phyloP scores from a whole-genome alignment of 2,329 filamentous ascomycete species.

The Arthrobotrys musiformis region DNA sequence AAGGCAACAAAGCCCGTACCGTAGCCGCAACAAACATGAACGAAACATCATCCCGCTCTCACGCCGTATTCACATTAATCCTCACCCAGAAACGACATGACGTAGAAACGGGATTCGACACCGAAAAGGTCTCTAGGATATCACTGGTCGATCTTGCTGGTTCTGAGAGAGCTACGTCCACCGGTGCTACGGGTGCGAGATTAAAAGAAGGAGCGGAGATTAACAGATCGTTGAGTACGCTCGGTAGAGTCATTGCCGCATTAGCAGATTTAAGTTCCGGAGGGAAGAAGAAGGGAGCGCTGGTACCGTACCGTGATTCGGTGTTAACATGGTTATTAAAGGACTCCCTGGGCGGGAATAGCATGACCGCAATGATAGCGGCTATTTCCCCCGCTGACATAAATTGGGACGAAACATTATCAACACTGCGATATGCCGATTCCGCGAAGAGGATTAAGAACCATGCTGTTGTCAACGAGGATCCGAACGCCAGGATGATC shows the following conservation, averaged over 20 bases:
- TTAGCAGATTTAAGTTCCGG: constrained; percentile 90
- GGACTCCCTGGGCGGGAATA: constrained; percentile 96
- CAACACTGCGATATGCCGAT: constrained; percentile 94
- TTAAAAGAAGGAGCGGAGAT: constrained; percentile 98
- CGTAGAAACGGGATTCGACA: constrained; percentile 91
- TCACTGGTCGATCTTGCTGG: constrained; percentile 97
- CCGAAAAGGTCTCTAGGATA: constrained; percentile 97
- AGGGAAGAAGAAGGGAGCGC: constrained; percentile 74
- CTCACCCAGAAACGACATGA: constrained; percentile 94
- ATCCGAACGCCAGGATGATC: constrained; percentile 98
- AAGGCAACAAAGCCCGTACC: constrained; percentile 92
- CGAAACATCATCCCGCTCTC: constrained; percentile 96
- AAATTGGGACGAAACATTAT: constrained; percentile 97
- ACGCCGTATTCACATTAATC: constrained; percentile 96
- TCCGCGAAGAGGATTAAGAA: constrained; percentile 99
- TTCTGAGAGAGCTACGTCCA: constrained; percentile 96
- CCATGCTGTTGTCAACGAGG: constrained; percentile 98
- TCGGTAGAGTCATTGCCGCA: constrained; percentile 96
- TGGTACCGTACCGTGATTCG: constrained; percentile 97
- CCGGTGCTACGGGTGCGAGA: constrained; percentile 91
- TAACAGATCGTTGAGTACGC: constrained; percentile 93
- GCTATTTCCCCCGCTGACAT: constrained; percentile 98
- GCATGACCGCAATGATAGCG: constrained; percentile 99
- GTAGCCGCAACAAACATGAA: constrained; percentile 99
- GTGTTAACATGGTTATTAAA: constrained; percentile 96